Base-by-base conservation (phyloP, 179 eudicot species). In the Beta macrorhiza region DNA sequence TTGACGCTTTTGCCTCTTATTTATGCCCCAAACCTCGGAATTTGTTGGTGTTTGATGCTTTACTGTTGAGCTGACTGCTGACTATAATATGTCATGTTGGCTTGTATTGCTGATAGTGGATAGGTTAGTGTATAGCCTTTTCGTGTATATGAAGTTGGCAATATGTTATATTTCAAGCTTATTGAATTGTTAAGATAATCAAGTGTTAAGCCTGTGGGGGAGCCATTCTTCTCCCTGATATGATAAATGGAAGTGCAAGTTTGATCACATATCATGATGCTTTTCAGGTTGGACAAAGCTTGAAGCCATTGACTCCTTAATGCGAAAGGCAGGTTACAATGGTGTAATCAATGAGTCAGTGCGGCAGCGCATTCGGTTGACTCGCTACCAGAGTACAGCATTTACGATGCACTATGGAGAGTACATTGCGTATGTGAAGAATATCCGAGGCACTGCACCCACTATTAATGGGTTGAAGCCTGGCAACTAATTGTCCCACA, bases 301-400 rank as follows among this genome's bases (percentile, higher is more conserved):
- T 13, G 98, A 96, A 83, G 93, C 98, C 71, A 91, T 96, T 5
- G 95, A 94, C 82, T 96, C 99, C 22, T 81, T 96, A 67, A 86
- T 96, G 56, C 86, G 97, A 58, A 96, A 96, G 80, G 88, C 99
- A 0, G 99, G 96, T 75, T 94, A 87, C 82, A 87, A 88, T 53
- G 97, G 98, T 32, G 52, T 85, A 78, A 92, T 96, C 47, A 91
- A 90, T 0, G 99, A 91, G 72, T 83, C 93, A 68, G 77, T 96
- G 42, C 85, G 98, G 61, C 88, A 91, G 82, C 84, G 87, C 74
- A 91, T 96, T 62, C 84, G 77, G 10, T 83, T 94, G 79, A 94
- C 98, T 61, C 97, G 98, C 57, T 96, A 96, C 76, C 97, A 96
- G 86, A 96, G 99, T 79, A 91, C 98, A 1, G 76, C 90, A 84